Percentiles rank a stretch among this genome's conserved stretches.
These are phyloP conservation scores for Tylopilus microsporus DNA, from an alignment of 1,284 basidiomycete species.

Conservation along the genomic window DNA sequence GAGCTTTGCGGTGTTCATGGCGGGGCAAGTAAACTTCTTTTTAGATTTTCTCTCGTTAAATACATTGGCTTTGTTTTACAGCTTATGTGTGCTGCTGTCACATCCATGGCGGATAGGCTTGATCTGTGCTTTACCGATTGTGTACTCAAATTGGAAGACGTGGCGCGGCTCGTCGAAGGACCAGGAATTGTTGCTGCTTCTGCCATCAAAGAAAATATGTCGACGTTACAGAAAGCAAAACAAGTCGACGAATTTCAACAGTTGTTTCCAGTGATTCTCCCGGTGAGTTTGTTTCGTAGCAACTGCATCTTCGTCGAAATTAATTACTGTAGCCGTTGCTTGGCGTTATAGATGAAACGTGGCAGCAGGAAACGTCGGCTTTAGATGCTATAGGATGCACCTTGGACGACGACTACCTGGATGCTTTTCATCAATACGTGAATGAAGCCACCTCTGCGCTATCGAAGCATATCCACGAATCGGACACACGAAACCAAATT, in stretches of 20 bases:
- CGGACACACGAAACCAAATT: too few relatives aligned
- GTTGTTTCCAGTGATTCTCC: background rate
- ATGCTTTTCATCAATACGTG: background rate
- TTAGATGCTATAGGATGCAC: background rate
- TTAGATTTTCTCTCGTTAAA: too few relatives aligned
- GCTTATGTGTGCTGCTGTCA: conserved; percentile 6
- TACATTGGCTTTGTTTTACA: background rate
- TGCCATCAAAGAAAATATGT: background rate
- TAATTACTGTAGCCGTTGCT: background rate
- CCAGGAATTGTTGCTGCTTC: too few relatives aligned
- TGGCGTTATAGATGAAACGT: background rate
- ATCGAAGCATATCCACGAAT: background rate
- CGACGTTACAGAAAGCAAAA: background rate
- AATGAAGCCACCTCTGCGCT: background rate
- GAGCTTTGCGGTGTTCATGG: conserved; percentile 9
- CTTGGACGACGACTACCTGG: background rate
- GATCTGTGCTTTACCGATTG: conserved; percentile 1
- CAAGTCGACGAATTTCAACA: background rate
- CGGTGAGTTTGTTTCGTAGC: background rate
- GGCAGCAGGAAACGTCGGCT: background rate
- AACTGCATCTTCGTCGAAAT: too few relatives aligned
- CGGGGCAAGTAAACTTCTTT: background rate
- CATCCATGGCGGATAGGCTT: background rate
- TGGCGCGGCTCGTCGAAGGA: background rate
- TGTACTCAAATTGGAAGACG: background rate